Base-by-base conservation (phyloP, 441 rosid species). In the Erysimum pusillum region DNA sequence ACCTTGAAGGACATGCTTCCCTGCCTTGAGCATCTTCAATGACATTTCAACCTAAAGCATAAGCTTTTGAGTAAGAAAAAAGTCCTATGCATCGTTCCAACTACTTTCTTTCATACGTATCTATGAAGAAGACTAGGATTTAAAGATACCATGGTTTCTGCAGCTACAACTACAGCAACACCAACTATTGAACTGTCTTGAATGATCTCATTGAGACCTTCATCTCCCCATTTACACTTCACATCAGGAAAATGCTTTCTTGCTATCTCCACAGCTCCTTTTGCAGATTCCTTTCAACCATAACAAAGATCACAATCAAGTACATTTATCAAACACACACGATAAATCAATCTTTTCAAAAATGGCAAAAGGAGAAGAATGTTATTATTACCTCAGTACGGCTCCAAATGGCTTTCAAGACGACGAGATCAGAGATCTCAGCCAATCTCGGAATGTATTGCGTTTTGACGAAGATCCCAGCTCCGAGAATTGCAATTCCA, bases 1-100 rank as follows among this genome's bases (percentile, higher is more conserved):
- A 91, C 98, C 99, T 89, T 96, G 97, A 81, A 93, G 87, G 63
- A 96, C 96, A 72, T 96, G 97, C 82, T 96, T 93, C 77, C 97
- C 97, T 25, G 90, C 93, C 86, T 87, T 88, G 15, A 93, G 87
- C 84, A 96, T 85, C 86, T 85, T 90, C 56, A 96, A 57, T 45
- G 99, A 90, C 80, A 86, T 83, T 77, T 89, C 96, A 77, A 90
- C 96, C 99, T 96, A 83, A 13, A 42, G 22, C 25, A 70, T 15
- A 51, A 79, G 45, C 20, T 45, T 44, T 56, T 54, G 36, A 61
- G 60, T 44, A 45, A 42, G 42, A 13, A 18, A 5, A 38, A 8
- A 18, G n/a, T 41, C 45, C 17, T 11, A 51, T 17, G 54, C 59
- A 54, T 6, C 41, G 10, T 60, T 32, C 42, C 12, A 63, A 63